Evolutionary conservation across 768 basidiomycete genomes (phyloP).

Genomic region (Collybiopsis luxurians): DNA sequence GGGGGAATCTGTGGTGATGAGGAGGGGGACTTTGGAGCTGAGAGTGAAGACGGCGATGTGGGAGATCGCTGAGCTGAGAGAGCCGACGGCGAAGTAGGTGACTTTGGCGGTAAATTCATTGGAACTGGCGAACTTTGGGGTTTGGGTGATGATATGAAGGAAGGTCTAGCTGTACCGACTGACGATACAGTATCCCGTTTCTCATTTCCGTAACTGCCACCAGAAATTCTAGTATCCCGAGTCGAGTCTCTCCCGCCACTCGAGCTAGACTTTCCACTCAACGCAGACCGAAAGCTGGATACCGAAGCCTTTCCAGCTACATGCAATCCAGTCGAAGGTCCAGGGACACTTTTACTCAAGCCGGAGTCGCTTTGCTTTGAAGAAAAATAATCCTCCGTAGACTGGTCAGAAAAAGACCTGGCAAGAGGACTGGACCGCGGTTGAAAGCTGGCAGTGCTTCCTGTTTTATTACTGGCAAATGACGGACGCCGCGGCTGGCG

Average conservation of each 20-base stretch:
- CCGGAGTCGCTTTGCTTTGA: slow-evolving; percentile 10
- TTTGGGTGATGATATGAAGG: not conserved
- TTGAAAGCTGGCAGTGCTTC: slow-evolving; percentile 26
- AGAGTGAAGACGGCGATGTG: not conserved
- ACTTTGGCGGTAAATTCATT: not conserved
- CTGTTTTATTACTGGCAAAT: slow-evolving; percentile 25
- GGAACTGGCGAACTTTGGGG: not conserved
- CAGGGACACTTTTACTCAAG: slow-evolving; percentile 14
- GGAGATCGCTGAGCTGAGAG: not conserved
- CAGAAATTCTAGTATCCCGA: not conserved
- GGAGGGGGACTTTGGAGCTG: not conserved
- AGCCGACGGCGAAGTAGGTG: too few relatives aligned
- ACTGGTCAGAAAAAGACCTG: slow-evolving; percentile 14
- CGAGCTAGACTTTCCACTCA: not conserved
- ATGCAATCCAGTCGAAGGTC: slow-evolving; percentile 5
- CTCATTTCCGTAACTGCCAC: not conserved
- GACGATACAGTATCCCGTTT: not conserved
- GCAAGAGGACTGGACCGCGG: slow-evolving; percentile 36
- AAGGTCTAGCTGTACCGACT: not conserved
- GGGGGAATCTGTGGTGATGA: not conserved
- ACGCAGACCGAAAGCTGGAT: not conserved
- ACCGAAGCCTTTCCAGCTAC: not conserved
- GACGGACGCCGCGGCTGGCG: slow-evolving; percentile 22
- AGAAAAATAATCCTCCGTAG: slow-evolving; percentile 6
- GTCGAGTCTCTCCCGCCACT: not conserved